Evolutionary conservation across 495 filamentous ascomycete species (phyloP), one percentile per base, ranked within the genome.

Genomic region (Thermothielavioides terrestris): DNA sequence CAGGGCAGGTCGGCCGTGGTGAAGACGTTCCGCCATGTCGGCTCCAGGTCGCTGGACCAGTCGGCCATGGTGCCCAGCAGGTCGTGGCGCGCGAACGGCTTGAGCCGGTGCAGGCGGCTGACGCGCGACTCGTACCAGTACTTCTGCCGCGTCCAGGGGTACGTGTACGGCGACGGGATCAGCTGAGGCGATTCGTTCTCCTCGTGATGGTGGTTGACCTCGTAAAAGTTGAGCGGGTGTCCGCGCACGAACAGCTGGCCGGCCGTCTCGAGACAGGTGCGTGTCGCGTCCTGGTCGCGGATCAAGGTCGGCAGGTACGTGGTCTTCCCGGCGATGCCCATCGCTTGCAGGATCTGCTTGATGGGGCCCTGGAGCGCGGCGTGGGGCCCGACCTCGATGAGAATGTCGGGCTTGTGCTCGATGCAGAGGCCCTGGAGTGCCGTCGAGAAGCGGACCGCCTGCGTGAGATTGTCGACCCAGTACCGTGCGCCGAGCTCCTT

Each of bases 381-480:
- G 50, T 87, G 83, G 17, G 85, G 82, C 0, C 85, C 84, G 20
- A 85, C 65, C 53, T 86, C 83, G 15, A 86, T 42, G 4, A 85
- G 55, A 54, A 74, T 64, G 36, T 70, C 64, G 2, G 67, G 60
- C 14, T 59, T 52, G 53, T 55, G 47, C 18, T 66, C 57, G 8
- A 45, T 61, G 56, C 55, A 61, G 12, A 69, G 56, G 6, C 61
- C 56, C 49, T 68, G 52, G 6, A 69, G 44, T 44, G 75, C 59
- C 36, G 51, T 55, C 3, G 68, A 65, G 52, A 79, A 80, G 31
- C 59, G 64, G 10, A 80, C 78, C 0, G 75, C 66, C 42, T 69
- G 72, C 1, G 76, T 71, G 11, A 80, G 65, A 52, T 79, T 81
- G 41, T 71, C 58, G 7, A 74, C 72, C 78, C 76, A 79, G 58